Base-by-base conservation (phyloP, 1,284 basidiomycete genomes). In the Meripilus lineatus region DNA sequence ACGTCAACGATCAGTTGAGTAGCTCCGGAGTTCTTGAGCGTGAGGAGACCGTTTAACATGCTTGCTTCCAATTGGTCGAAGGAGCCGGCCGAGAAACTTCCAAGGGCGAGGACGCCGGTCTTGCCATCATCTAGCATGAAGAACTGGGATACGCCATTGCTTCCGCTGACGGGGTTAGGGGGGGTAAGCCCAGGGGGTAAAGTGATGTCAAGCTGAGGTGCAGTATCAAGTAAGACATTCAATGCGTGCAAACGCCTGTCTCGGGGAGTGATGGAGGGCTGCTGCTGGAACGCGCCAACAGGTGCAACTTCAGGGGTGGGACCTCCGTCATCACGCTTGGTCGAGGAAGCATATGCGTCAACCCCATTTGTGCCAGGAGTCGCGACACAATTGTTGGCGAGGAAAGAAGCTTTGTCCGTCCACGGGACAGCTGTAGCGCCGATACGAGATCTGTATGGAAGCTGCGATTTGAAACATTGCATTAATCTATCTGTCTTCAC, bases 361-460 rank as follows among this genome's bases (percentile, higher is more conserved):
- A 66, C 55, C 18, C 77, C 79, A 50, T 82, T 81, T 2, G 77
- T 81, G 14, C 64, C 66, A 3, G 52, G 47, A 5, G 64, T 63
- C 13, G 77, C 75, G 11, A 69, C 60, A 52, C 79, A 82, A 52
- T 79, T 79, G 46, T 73, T 73, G 8, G 66, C 63, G 37, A 71
- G 66, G 63, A 72, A 77, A 2, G 77, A 73, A 1, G 65, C 62
- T 4, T 65, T 66, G 52, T 79, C 69, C 0, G 71, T 77, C 57
- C 79, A 83, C 17, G 65, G 51, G 7, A 65, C 59, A 6, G 71
- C 61, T 3, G 61, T 54, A 7, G 68, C 52, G 5, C 70, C 68
- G 37, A 79, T 64, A 22, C 77, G 71, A 5, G 78, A 78, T 32
- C 78, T 71, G 54, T 80, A 81, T 3, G 80, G 79, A 32, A 81